A percentile compares a stretch with the other conserved stretches of the same genome.
These are phyloP conservation scores for Pseudogymnoascus verrucosus DNA, from an alignment of 2,329 filamentous ascomycete species.

Conservation along the genomic window DNA sequence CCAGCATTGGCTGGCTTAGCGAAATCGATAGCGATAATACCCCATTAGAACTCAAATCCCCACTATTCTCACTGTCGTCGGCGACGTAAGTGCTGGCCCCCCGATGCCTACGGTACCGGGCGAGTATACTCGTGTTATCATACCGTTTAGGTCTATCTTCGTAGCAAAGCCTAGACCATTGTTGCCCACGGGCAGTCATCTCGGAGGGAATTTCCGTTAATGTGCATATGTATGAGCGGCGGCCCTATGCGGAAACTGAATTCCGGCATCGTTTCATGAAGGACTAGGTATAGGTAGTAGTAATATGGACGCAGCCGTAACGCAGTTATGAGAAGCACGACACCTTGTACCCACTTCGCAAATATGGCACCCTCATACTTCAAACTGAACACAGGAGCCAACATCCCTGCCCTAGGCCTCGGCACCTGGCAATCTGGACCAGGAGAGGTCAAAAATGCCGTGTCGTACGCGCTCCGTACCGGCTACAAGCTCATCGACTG, in stretches of 20 bases:
- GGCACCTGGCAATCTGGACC: slow-evolving; percentile 35
- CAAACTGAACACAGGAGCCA: slow-evolving; percentile 31
- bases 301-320: background rate
- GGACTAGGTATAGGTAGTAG: background rate
- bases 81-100: too few relatives aligned
- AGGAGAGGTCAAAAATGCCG: background rate
- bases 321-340: background rate
- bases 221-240: background rate
- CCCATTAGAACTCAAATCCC: too few relatives aligned
- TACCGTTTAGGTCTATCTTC: background rate
- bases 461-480: slow-evolving; percentile 39
- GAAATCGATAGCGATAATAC: too few relatives aligned
- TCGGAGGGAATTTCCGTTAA: background rate
- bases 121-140: too few relatives aligned
- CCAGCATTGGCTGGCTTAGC: too few relatives aligned
- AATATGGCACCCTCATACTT: slow-evolving; percentile 13
- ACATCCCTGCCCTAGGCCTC: slow-evolving; percentile 36
- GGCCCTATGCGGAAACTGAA: background rate
- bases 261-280: background rate
- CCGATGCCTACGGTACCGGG: too few relatives aligned
- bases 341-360: background rate
- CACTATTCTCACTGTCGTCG: too few relatives aligned
- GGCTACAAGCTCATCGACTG: slow-evolving; percentile 46
- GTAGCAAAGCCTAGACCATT: background rate
- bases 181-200: background rate